Base-by-base conservation (phyloP, 495 filamentous ascomycete species). In the Sphaerosporella brunnea region DNA sequence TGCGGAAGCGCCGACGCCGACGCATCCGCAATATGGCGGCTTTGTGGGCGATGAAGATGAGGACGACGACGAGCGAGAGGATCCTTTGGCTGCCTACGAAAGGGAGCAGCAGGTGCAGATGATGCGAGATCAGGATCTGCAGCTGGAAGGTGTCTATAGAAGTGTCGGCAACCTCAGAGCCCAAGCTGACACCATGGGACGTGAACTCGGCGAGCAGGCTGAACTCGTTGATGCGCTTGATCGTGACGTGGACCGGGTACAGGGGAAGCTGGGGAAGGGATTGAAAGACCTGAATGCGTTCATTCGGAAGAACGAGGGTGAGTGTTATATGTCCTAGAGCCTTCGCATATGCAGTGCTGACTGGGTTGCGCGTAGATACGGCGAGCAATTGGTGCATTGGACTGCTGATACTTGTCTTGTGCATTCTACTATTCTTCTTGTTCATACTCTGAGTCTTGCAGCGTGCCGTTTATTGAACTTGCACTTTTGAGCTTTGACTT, bases 61-160 rank as follows among this genome's bases (percentile, higher is more conserved):
- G 50, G 63, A 65, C 48, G 52, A 42, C 13, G 47, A 49, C 26
- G 50, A 51, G 15, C 55, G 59, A 3, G 74, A 74, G 1, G 77
- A 78, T 55, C 82, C 88, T 61, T 80, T 83, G 64, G 78, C 75
- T n/a, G 78, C 77, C 43, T 87, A 90, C 61, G 92, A 96, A 70
- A 80, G 93, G 61, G 78, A 93, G 64, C 73, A 90, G 56, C 90
- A 97, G 66, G 51, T 78, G 57, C 75, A 84, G 68, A 78, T 96
- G 62, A 87, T 97, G 80, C 76, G 80, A 57, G 88, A 93, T 63
- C 90, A 96, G 67, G 92, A 97, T 61, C 69, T 90, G 68, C 78
- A 84, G 52, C 68, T 97, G 4, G 88, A 95, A 63, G 82, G 82
- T 2, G 92, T 97, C 35, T 93, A 84, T 59, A 74, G 76, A 54